A percentile compares a stretch with the other conserved stretches of the same genome.
Conservation (phyloP, 495 filamentous ascomycete genomes). For the Penicillium samsonianum region DNA sequence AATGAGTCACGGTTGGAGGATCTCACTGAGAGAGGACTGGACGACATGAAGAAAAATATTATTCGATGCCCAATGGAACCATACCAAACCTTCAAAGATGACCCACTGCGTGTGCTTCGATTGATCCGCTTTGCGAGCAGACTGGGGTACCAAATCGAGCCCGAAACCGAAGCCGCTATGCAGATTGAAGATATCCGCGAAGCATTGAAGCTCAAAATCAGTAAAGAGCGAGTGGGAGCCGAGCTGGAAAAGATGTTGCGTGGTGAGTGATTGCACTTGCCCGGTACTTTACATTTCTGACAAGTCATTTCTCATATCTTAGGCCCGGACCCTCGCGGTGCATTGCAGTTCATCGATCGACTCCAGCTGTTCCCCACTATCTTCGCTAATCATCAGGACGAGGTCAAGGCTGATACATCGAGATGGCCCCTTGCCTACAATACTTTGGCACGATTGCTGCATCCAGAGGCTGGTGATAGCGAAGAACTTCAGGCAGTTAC, state of each 20-base stretch:
- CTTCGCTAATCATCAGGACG: conserved; percentile 58
- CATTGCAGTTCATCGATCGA: conserved; percentile 71
- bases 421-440: conserved; percentile 47
- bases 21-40: conserved; percentile 70
- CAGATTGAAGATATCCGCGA: conserved; percentile 66
- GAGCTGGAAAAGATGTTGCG: conserved; percentile 91
- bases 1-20: conserved; percentile 76
- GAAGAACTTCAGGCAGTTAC: conserved; percentile 13
- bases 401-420: conserved; percentile 47
- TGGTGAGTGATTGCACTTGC: conserved; percentile 46
- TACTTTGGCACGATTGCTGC: conserved; percentile 35
- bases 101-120: conserved; percentile 87
- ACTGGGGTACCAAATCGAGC: conserved; percentile 74
- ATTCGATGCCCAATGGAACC: conserved; percentile 89
- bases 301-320: neutral
- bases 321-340: conserved; percentile 68
- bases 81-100: conserved; percentile 90
- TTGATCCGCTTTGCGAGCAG: conserved; percentile 88
- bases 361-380: conserved; percentile 77
- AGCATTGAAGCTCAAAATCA: conserved; percentile 86
- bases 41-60: conserved; percentile 68
- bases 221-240: conserved; percentile 77
- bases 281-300: neutral
- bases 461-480: conserved; percentile 13
- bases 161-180: conserved; percentile 71